A percentile compares a stretch with the other conserved stretches of the same genome.
Evolutionary conservation across 805 yeast species (phyloP).

Genomic region (Hagleromyces aurorensis): DNA sequence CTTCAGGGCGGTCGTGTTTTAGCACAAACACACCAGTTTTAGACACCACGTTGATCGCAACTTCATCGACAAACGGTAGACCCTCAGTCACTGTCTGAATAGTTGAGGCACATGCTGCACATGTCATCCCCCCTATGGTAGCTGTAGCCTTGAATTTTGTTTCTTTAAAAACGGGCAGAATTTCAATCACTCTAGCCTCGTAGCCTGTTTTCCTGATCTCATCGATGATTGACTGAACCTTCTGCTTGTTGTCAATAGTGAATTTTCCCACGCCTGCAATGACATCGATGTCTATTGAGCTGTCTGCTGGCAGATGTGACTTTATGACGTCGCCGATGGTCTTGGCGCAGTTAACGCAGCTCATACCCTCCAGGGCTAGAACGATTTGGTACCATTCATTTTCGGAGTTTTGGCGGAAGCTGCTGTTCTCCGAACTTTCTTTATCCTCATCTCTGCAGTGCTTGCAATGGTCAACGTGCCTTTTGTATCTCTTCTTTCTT

Average conservation of each 20-base stretch:
- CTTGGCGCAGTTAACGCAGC: constrained; percentile 54
- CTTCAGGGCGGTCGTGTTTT: constrained; percentile 33
- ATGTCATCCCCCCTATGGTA: constrained; percentile 64
- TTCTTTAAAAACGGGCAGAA: constrained; percentile 48
- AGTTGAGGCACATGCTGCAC: constrained; percentile 61
- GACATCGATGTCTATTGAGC: constrained; percentile 42
- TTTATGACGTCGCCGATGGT: constrained; percentile 39
- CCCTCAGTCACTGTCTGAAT: constrained; percentile 40
- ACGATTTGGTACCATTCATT: constrained; percentile 38
- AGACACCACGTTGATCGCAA: constrained; percentile 48
- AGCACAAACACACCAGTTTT: constrained; percentile 58
- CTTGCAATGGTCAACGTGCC: constrained; percentile 37
- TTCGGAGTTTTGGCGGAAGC: not conserved
- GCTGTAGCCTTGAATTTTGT: constrained; percentile 47
- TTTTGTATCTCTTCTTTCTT: constrained; percentile 14
- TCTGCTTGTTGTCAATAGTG: constrained; percentile 44
- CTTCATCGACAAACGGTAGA: constrained; percentile 45
- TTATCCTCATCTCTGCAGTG: constrained; percentile 31
- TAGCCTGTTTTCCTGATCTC: constrained; percentile 40
- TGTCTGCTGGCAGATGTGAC: constrained; percentile 19
- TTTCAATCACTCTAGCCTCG: constrained; percentile 46
- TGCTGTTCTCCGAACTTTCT: too few relatives aligned
- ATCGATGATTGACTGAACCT: constrained; percentile 39
- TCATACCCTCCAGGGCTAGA: constrained; percentile 56
- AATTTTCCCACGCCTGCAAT: constrained; percentile 46